These are phyloP conservation scores for Schizochytrium sp. DNA, from an alignment of 108 stramenopile species.

Conservation along the genomic window DNA sequence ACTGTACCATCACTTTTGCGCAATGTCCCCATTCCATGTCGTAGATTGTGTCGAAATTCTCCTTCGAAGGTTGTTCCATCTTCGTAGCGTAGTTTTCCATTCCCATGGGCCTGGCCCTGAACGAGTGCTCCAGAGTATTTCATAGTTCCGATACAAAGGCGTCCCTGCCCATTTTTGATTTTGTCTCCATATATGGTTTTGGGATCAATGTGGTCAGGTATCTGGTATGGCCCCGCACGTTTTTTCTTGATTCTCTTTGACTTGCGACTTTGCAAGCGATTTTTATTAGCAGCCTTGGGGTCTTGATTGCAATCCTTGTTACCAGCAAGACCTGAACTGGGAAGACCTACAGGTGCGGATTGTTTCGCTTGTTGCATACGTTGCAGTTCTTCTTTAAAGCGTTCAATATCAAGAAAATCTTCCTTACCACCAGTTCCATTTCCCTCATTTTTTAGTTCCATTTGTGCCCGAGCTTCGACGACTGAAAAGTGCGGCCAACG, in stretches of 20 bases:
- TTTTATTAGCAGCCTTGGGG: too few species aligned
- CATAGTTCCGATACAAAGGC: background rate
- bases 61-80: constrained; percentile 84
- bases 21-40: constrained; percentile 80
- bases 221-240: background rate
- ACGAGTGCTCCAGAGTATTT: constrained; percentile 84
- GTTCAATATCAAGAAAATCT: constrained; percentile 10
- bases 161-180: background rate
- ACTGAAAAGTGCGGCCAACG: constrained; percentile 30
- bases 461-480: background rate
- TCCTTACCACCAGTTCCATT: background rate
- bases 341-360: background rate
- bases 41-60: constrained; percentile 78
- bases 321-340: too few species aligned
- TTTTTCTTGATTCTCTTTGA: background rate
- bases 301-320: too few species aligned
- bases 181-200: constrained; percentile 46
- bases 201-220: constrained; percentile 48
- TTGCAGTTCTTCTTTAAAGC: background rate
- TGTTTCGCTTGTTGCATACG: background rate
- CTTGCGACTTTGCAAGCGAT: background rate
- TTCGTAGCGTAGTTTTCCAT: constrained; percentile 83
- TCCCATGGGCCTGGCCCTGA: constrained; percentile 86
- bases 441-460: background rate
- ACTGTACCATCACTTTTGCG: constrained; percentile 27